phyloP scores from a whole-genome alignment of 495 filamentous ascomycete genomes.

The Penicillium odoratum region DNA sequence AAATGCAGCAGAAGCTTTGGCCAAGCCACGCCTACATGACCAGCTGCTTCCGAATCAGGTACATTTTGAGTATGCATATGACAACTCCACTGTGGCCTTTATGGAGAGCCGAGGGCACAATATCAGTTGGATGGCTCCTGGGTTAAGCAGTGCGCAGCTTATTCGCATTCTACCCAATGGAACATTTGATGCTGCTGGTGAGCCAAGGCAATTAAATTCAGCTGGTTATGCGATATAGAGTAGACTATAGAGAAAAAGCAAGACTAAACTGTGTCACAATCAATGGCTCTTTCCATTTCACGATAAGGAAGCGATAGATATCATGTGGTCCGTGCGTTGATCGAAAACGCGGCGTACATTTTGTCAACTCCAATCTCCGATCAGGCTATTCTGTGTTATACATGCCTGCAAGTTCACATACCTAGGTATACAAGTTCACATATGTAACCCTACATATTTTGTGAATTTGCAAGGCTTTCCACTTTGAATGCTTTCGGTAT shows the following conservation, averaged over 20 bases:
- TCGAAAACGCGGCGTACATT: background rate
- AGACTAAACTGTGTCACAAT: background rate
- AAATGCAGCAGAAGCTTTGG: constrained; percentile 59
- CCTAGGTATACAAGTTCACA: background rate
- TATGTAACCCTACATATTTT: background rate
- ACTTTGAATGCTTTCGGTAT: background rate
- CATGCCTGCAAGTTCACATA: background rate
- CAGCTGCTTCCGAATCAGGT: constrained; percentile 74
- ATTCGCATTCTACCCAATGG: constrained; percentile 68
- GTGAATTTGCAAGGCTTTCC: background rate
- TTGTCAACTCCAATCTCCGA: background rate
- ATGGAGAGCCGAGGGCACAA: constrained; percentile 68
- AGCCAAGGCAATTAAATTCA: constrained; percentile 73
- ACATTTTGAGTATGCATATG: constrained; percentile 68
- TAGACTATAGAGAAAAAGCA: too few relatives aligned
- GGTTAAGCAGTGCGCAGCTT: constrained; percentile 68
- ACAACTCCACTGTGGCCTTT: constrained; percentile 63
- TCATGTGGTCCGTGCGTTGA: background rate
- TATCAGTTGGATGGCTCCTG: constrained; percentile 66
- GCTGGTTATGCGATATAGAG: constrained; percentile 67
- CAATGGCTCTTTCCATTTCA: background rate
- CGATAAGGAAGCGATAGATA: background rate
- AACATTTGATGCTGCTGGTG: constrained; percentile 72
- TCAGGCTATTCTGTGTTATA: background rate
- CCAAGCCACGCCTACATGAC: constrained; percentile 73